Conservation (phyloP, 805 yeast genomes). For the Wickerhamiella brachini region DNA sequence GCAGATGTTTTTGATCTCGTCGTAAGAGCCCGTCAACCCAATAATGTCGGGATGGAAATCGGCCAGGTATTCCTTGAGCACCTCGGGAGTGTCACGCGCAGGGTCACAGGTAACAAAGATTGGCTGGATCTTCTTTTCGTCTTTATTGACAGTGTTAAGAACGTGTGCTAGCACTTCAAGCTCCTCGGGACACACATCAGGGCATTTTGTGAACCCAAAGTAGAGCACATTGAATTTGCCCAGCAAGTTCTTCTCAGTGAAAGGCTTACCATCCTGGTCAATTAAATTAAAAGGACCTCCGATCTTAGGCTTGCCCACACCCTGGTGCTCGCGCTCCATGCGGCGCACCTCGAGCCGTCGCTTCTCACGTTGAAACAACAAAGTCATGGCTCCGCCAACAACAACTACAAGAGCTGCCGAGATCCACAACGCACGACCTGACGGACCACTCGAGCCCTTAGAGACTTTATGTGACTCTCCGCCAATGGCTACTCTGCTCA, state of each 20-base stretch:
- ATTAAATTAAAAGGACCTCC: conserved; percentile 78
- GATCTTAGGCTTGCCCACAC: conserved; percentile 80
- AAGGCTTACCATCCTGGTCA: conserved; percentile 56
- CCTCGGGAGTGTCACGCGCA: conserved; percentile 80
- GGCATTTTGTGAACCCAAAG: conserved; percentile 95
- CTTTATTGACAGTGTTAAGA: conserved; percentile 43
- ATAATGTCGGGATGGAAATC: conserved; percentile 85
- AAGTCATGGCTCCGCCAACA: conserved; percentile 61
- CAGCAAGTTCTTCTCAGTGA: conserved; percentile 62
- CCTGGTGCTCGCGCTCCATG: conserved; percentile 74
- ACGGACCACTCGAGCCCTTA: conserved; percentile 22
- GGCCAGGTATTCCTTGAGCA: conserved; percentile 61
- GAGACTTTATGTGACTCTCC: conserved; percentile 33
- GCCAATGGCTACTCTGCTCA: conserved; percentile 72
- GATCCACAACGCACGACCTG: conserved; percentile 51
- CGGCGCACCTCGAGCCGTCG: conserved; percentile 56
- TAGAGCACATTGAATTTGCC: conserved; percentile 78
- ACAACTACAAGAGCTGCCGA: conserved; percentile 53
- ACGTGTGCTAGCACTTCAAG: conserved; percentile 78
- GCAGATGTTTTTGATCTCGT: conserved; percentile 70
- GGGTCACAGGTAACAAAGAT: conserved; percentile 95
- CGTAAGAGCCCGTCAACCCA: conserved; percentile 87
- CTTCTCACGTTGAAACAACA: conserved; percentile 63
- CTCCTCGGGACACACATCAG: conserved; percentile 98
- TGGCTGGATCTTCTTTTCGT: conserved; percentile 44